phyloP scores from a whole-genome alignment of 2,329 filamentous ascomycete species.

The Onygena corvina region DNA sequence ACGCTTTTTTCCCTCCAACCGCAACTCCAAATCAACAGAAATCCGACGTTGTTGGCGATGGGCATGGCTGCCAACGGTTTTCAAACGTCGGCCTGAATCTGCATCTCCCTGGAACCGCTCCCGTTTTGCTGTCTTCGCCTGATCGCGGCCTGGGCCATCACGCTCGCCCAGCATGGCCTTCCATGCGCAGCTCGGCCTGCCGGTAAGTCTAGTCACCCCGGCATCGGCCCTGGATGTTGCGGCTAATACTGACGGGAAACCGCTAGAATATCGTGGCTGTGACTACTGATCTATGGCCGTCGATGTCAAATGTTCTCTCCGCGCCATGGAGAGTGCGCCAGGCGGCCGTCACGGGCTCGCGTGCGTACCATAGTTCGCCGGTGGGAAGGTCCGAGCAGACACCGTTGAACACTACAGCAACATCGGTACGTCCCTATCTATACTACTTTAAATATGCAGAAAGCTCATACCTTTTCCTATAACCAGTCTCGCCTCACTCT shows the following conservation, averaged over 20 bases:
- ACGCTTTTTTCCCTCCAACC: slow-evolving; percentile 1
- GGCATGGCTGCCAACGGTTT: slow-evolving; percentile 1
- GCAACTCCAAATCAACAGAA: neutral
- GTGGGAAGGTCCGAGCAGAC: neutral
- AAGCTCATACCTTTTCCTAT: neutral
- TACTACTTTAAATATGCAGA: neutral
- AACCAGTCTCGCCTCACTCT: slow-evolving; percentile 1
- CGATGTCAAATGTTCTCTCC: slow-evolving; percentile 30
- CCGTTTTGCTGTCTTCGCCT: neutral
- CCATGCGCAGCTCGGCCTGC: slow-evolving; percentile 37
- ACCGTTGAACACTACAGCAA: neutral
- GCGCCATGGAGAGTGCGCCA: slow-evolving; percentile 26
- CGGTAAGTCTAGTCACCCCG: slow-evolving; percentile 27
- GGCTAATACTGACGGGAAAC: neutral
- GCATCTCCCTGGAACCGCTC: neutral
- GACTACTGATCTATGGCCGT: slow-evolving; percentile 35
- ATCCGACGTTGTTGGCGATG: neutral
- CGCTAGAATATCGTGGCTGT: slow-evolving; percentile 36
- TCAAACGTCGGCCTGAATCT: neutral
- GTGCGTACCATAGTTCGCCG: slow-evolving; percentile 1
- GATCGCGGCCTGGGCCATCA: slow-evolving; percentile 15
- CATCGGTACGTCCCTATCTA: neutral
- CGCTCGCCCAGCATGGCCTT: slow-evolving; percentile 35
- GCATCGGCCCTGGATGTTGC: neutral
- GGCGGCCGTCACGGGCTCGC: neutral